Base-by-base conservation (phyloP, 2,329 filamentous ascomycete species). In the Trichoderma oligosporum region DNA sequence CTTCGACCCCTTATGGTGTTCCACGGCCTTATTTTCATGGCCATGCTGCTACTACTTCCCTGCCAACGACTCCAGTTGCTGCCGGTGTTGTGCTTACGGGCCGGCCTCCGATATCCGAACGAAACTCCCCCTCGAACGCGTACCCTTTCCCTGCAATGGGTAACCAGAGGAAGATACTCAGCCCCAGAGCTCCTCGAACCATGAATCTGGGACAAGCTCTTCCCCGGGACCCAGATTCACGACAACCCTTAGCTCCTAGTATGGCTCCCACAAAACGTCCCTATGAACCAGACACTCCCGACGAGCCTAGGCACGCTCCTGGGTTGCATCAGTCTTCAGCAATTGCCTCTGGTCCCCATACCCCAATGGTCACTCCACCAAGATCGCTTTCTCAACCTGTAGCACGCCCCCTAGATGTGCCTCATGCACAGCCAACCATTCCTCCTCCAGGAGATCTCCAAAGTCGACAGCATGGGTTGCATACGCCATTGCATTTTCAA, bases 351-450 rank as follows among this genome's bases (percentile, higher is more conserved):
- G 58, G 56, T 25, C 63, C 56, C 24, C 66, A 61, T 41, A 60
- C 57, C 25, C 58, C 58, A 25, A 54, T 60, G 60, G 63, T 68
- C 6, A 64, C 67, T 25, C 65, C 69, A 4, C 61, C 69, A 46
- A 68, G 73, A 42, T 66, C 72, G 20, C 62, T 71, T 41, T 72
- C 74, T 4, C 74, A 76, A n/a, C 66, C 73, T 7, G 61, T 63
- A 20, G 53, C 71, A 9, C 61, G 60, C 42, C 59, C 58, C n/a
- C 59, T 61, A 14, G 67, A 66, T 12, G 63, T 60, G 39, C 53
- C 63, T 7, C 66, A 64, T 38, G 61, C 62, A 6, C 66, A 68
- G 16, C 63, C 68, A 3, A 54, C 61, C 9, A 57, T 64, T 16
- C 57, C 57, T 4, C 57, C 61, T 2, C 56, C 58, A 58, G 67